Conservation (phyloP, 2,329 filamentous ascomycete genomes). For the Didymosphaeria variabile region DNA sequence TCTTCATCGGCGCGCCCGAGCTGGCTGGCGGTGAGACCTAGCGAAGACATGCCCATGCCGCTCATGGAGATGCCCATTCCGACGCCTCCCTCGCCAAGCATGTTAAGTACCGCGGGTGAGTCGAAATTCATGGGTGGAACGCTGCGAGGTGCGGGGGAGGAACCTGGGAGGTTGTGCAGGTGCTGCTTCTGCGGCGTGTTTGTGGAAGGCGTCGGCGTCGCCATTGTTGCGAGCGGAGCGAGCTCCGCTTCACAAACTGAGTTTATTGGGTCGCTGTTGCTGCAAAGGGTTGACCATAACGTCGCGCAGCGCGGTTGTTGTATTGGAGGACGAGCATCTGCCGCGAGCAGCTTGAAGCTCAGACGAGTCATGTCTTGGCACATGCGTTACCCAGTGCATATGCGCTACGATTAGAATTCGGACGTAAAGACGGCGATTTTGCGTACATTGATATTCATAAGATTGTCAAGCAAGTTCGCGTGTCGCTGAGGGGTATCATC, state of each 20-base stretch:
- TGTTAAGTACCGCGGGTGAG: constrained; percentile 55
- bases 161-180: constrained; percentile 44
- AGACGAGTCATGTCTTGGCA: constrained; percentile 39
- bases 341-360: constrained; percentile 17
- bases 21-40: constrained; percentile 49
- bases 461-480: not conserved
- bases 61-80: constrained; percentile 51
- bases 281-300: constrained; percentile 20
- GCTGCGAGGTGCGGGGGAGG: constrained; percentile 53
- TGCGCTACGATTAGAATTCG: not conserved
- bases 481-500: constrained; percentile 21
- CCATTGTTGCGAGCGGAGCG: constrained; percentile 33
- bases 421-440: not conserved
- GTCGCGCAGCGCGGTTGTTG: constrained; percentile 11
- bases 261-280: constrained; percentile 2
- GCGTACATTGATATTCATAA: not conserved
- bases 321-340: constrained; percentile 10
- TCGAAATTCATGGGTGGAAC: constrained; percentile 54
- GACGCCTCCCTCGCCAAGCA: constrained; percentile 50
- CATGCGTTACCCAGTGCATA: not conserved
- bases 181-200: constrained; percentile 50
- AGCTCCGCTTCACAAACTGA: not conserved
- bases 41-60: constrained; percentile 51
- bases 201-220: constrained; percentile 49
- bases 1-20: constrained; percentile 61